These are phyloP conservation scores for Eimeria zaria DNA, from an alignment of 169 alveolate genomes.

Conservation along the genomic window DNA sequence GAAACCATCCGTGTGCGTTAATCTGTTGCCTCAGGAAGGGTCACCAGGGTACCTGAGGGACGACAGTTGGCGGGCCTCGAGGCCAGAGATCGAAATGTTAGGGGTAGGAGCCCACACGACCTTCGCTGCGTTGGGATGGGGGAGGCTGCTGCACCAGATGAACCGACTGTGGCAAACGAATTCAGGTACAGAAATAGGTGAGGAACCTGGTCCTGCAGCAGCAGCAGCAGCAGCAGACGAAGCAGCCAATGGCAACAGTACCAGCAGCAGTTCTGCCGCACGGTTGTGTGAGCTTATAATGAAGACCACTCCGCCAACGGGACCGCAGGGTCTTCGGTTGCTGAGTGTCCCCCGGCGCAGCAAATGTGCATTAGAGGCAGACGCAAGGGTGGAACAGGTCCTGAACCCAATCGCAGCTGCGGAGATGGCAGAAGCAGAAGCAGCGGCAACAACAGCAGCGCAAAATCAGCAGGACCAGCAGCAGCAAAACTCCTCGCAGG, in stretches of 20 bases:
- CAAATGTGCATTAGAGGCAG: constrained; percentile 54
- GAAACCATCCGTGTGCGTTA: background rate
- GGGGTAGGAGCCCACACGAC: constrained; percentile 45
- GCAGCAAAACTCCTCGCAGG: background rate
- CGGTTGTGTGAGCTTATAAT: constrained; percentile 27
- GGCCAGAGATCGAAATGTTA: constrained; percentile 33
- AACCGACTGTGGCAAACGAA: background rate
- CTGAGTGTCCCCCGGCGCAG: constrained; percentile 62
- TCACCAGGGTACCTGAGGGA: background rate
- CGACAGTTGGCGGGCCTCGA: background rate
- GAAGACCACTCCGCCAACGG: constrained; percentile 29
- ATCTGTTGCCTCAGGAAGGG: constrained; percentile 8
- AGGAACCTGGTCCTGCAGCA: background rate
- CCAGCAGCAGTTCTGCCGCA: background rate
- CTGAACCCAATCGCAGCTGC: constrained; percentile 61
- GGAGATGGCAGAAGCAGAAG: constrained; percentile 28
- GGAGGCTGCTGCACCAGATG: constrained; percentile 53
- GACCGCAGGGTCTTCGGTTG: constrained; percentile 55
- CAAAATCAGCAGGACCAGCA: background rate
- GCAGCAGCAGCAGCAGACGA: constrained; percentile 41
- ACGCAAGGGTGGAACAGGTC: constrained; percentile 68
- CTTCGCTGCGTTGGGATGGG: constrained; percentile 64
- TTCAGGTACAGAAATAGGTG: background rate
- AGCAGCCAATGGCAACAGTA: background rate
- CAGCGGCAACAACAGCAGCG: constrained; percentile 18